Base-by-base conservation (phyloP, 2,329 filamentous ascomycete species). In the Epichloe elymi region DNA sequence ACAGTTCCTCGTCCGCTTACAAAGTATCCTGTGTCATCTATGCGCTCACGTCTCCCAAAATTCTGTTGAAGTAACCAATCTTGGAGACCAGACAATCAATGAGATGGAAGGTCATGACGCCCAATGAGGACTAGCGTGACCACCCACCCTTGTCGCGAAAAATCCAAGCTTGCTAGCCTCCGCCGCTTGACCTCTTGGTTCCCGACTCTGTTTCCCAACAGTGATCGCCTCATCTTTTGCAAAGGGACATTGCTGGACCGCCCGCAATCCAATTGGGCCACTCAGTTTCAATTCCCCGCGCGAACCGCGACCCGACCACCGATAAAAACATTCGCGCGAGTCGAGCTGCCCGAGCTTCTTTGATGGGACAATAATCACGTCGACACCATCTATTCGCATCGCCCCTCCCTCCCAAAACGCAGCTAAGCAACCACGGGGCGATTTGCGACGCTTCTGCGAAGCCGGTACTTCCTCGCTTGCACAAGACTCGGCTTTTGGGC, bases 121-220 rank as follows among this genome's bases (percentile, higher is more conserved):
- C 57, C 26, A 58, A 66, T 63, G 49, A 26, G 66, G 66, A 49
- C 53, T 67, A 68, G 66, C 61, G 64, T 20, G 12, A 17, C 19
- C 54, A 50, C 46, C 50, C 54, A 45, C 42, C 51, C 49, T 45
- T 37, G 46, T 45, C 50, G 30, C 53, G 45, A 50, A 52, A 54
- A 52, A 46, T 49, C 35, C 53, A 48, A 52, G 50, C 50, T 54
- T 50, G 43, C 30, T 50, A 50, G 39, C 50, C 47, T 52, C 46
- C 50, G 26, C 46, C 43, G 46, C 46, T 44, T 23, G 30, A 35
- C 40, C 33, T 44, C 33, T 20, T 20, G 33, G 15, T 49, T 38
- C 20, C 35, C 4, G 38, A 47, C 35, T 38, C 30, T 45, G 5
- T 44, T 43, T 37, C 10, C 46, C 17, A 37, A 12, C 37, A 37